Evolutionary conservation across 2,329 filamentous ascomycete species (phyloP), one percentile per base, ranked within the genome.

Genomic region (Shiraia sp.): DNA sequence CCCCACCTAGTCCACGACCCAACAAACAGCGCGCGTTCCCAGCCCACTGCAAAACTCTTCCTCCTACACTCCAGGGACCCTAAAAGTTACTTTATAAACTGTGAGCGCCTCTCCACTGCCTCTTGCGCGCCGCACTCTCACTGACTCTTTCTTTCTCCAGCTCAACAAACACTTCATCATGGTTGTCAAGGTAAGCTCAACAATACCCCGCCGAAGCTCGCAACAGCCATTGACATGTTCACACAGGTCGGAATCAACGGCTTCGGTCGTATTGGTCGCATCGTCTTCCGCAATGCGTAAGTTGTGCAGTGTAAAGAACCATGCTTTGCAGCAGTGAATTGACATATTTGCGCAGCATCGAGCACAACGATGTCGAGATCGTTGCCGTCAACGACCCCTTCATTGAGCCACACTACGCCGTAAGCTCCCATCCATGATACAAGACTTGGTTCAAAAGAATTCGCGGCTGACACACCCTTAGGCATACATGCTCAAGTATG

Each of bases 401-500:
- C 87, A 97, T 99, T 79, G 91, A 96, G 79, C 83, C 88, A 69
- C 79, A 91, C 76, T 97, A 97, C 79, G 93, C 93, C 75, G 92
- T 96, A 85, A 81, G 90, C 87, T 42, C 32, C 28, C 31, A 19
- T 26, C 4, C 16, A 17, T 12, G 16, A 35, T 27, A 16, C 31
- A 41, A 16, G 16, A 9, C 13, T 29, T 24, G 16, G 29, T 25
- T 36, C 19, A 14, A n/a, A 40, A 24, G 14, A 31, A 16, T 4
- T 24, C 16, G 32, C n/a, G 38, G 51, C 69, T 72, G 49, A 72
- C 64, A 42, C 19, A 12, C 12, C n/a, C 31, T 26, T 55, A 96
- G 90, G 89, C 88, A 72, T 97, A 97, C 86, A 97, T 97, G 93
- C 87, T 99, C 79, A 95, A 95, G 83, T 97, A 97, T 76, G 93